phyloP scores from a whole-genome alignment of 2,329 filamentous ascomycete species.

The Sporothrix inflata region DNA sequence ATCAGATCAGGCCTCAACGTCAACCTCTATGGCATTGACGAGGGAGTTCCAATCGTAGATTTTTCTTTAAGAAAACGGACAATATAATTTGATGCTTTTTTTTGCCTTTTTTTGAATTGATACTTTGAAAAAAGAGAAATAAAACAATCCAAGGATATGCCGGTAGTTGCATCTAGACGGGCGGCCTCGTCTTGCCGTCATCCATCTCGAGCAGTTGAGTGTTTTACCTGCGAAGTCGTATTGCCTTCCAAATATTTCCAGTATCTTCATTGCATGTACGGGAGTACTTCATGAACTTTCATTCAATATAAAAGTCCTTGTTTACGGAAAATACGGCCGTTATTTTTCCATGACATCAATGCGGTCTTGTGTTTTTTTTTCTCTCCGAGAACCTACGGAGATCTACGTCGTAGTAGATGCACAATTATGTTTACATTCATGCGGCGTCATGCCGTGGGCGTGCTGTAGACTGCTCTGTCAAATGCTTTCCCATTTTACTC shows the following conservation, averaged over 20 bases:
- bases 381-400: neutral
- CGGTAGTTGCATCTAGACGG: neutral
- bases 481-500: neutral
- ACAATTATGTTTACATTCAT: neutral
- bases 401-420: neutral
- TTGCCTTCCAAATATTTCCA: neutral
- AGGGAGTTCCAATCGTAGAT: neutral
- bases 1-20: neutral
- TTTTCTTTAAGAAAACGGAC: neutral
- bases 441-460: neutral
- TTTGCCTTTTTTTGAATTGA: neutral
- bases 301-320: too few species aligned
- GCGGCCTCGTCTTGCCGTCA: neutral
- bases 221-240: neutral
- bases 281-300: too few species aligned
- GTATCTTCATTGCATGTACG: too few species aligned
- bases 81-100: neutral
- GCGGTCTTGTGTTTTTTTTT: neutral
- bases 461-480: neutral
- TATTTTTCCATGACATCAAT: neutral
- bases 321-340: neutral
- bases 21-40: neutral
- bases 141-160: neutral
- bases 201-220: neutral
- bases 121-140: neutral